Conservation (phyloP, 2,329 filamentous ascomycete species). For the Trichoderma harzianum region DNA sequence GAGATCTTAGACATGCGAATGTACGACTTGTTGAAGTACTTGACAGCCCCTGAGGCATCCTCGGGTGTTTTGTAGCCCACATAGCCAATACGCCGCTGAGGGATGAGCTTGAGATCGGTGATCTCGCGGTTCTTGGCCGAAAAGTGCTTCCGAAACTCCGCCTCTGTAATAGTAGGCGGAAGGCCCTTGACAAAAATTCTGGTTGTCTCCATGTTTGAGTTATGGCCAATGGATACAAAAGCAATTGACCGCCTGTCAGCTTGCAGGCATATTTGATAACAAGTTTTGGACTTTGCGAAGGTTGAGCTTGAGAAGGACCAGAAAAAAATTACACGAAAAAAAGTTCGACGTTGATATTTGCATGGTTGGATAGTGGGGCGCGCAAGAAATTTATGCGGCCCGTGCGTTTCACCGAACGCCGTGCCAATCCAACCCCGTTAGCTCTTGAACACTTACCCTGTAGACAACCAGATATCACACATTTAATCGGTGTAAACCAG, state of each 20-base stretch:
- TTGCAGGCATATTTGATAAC: neutral
- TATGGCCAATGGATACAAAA: neutral
- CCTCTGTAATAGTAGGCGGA: slow-evolving; percentile 79
- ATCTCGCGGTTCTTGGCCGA: slow-evolving; percentile 66
- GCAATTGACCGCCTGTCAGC: neutral
- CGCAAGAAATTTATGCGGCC: slow-evolving; percentile 14
- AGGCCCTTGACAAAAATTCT: slow-evolving; percentile 77
- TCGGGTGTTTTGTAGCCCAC: slow-evolving; percentile 84
- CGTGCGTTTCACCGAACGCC: slow-evolving; percentile 14
- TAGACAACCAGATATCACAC: neutral
- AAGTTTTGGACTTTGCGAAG: neutral
- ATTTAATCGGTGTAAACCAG: neutral
- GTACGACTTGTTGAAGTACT: slow-evolving; percentile 93
- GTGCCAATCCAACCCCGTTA: neutral
- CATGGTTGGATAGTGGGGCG: slow-evolving; percentile 16
- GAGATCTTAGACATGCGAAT: slow-evolving; percentile 93
- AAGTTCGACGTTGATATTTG: neutral
- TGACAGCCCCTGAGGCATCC: slow-evolving; percentile 77
- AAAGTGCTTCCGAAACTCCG: slow-evolving; percentile 87
- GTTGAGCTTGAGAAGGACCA: slow-evolving; percentile 1
- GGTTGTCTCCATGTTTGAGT: slow-evolving; percentile 54
- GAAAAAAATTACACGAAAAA: slow-evolving; percentile 5
- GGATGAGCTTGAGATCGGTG: slow-evolving; percentile 89
- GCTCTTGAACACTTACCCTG: slow-evolving; percentile 4
- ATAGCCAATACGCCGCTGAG: slow-evolving; percentile 88